Evolutionary conservation across 1,139 yeast species (phyloP), one percentile per base, ranked within the genome.

Genomic region (Magnusiomyces paraingens): DNA sequence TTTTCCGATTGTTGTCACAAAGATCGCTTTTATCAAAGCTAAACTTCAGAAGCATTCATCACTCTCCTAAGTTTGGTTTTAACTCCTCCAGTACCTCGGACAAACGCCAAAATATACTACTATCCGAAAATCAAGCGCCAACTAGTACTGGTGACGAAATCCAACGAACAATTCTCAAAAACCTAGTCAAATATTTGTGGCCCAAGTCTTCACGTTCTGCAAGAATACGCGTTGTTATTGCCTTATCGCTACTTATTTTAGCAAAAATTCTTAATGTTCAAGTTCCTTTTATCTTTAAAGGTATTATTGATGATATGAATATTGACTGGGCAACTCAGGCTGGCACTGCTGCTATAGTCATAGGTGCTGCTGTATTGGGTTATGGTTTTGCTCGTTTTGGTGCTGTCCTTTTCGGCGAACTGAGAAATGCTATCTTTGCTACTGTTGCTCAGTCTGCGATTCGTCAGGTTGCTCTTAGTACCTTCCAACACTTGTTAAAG

Each of bases 341-440:
- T 1, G 88, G 89, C 0, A 75, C 82, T 0, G 74, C 81, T 0
- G 66, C 70, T 4, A 66, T 72, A 1, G 78, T 83, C 0, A 80
- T 86, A 41, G 91, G 88, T 2, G 78, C 91, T 2, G 77, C 91
- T 54, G 82, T 93, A 36, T 64, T 93, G 26, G 95, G 96, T 0
- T 91, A 93, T 67, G 99, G 99, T 51, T 83, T 88, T 17, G 95
- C 98, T 1, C 74, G 99, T 57, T 90, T 94, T 66, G 97, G 98
- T 20, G 86, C 99, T 2, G 95, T 91, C 1, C 71, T 93, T 15
- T 88, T 93, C 71, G 99, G 98, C 32, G 99, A 93, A 68, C 74
- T 93, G 60, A 75, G 98, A 63, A 93, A 93, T 68, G 99, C 99
- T 1, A 83, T 93, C 10, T 93, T 93, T 73, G 97, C 99, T 0